These are phyloP conservation scores for Debaryomycetaceae sp. DNA, from an alignment of 1,139 yeast genomes.

Conservation along the genomic window DNA sequence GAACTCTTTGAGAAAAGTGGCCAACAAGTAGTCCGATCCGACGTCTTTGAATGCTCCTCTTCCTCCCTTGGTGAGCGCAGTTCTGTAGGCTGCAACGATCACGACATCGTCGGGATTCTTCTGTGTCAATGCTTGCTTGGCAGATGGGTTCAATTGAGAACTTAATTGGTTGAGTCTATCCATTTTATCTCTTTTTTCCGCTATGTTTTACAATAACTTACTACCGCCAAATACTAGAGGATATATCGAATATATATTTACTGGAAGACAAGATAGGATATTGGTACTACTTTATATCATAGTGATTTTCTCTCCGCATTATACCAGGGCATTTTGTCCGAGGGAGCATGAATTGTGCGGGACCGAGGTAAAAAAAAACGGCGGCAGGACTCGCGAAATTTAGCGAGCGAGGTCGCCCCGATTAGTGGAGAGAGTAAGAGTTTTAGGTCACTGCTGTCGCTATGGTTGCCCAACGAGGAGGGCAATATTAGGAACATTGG, in stretches of 20 bases:
- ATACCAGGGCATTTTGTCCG: not conserved
- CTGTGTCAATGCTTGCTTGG: constrained; percentile 42
- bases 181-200: constrained; percentile 24
- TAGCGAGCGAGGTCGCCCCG: too few species aligned
- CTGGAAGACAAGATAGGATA: not conserved
- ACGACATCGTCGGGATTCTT: constrained; percentile 85
- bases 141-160: constrained; percentile 50
- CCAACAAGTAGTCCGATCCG: constrained; percentile 68
- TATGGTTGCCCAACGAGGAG: too few species aligned
- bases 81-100: constrained; percentile 82
- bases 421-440: too few species aligned
- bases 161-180: constrained; percentile 61
- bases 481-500: too few species aligned
- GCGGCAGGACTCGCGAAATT: not conserved
- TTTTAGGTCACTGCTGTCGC: too few species aligned
- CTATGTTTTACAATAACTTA: not conserved
- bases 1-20: constrained; percentile 60
- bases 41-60: constrained; percentile 78
- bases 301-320: not conserved
- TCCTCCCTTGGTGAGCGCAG: constrained; percentile 85
- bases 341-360: not conserved
- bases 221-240: not conserved
- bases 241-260: not conserved
- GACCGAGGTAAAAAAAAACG: not conserved
- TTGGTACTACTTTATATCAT: not conserved